These are phyloP conservation scores for Aspergillus pseudonomiae DNA, from an alignment of 2,329 filamentous ascomycete genomes.

Conservation along the genomic window DNA sequence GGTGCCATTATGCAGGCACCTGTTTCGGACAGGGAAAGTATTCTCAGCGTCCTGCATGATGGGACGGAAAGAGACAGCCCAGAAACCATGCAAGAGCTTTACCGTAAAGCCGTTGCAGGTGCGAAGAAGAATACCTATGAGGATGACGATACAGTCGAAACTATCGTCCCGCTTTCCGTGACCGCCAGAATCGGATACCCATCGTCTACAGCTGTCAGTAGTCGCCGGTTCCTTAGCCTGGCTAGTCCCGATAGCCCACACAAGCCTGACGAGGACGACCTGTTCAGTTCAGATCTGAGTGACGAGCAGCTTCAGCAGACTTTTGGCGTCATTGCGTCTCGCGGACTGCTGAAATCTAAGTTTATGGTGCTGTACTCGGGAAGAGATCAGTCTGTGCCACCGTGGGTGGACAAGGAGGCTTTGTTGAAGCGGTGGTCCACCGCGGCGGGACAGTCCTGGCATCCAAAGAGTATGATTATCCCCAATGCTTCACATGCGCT, in stretches of 20 bases:
- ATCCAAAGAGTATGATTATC: slow-evolving; percentile 50
- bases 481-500: slow-evolving; percentile 42
- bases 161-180: slow-evolving; percentile 4
- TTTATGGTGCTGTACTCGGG: slow-evolving; percentile 50
- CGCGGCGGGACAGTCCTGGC: slow-evolving; percentile 44
- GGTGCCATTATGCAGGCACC: slow-evolving; percentile 12
- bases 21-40: slow-evolving; percentile 8
- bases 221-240: slow-evolving; percentile 61
- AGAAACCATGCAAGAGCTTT: slow-evolving; percentile 5
- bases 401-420: slow-evolving; percentile 47
- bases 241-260: slow-evolving; percentile 53
- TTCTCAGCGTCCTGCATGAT: slow-evolving; percentile 1
- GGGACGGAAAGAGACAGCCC: slow-evolving; percentile 9
- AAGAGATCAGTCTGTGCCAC: slow-evolving; percentile 48
- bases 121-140: slow-evolving; percentile 7
- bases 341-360: slow-evolving; percentile 39
- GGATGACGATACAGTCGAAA: not conserved
- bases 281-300: slow-evolving; percentile 74
- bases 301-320: slow-evolving; percentile 61
- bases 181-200: slow-evolving; percentile 20
- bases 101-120: not conserved
- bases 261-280: slow-evolving; percentile 74
- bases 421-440: slow-evolving; percentile 45
- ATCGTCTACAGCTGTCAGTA: slow-evolving; percentile 51
- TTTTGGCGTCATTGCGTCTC: slow-evolving; percentile 58